phyloP scores from a whole-genome alignment of 495 filamentous ascomycete genomes.

The Lindgomyces ingoldianus region DNA sequence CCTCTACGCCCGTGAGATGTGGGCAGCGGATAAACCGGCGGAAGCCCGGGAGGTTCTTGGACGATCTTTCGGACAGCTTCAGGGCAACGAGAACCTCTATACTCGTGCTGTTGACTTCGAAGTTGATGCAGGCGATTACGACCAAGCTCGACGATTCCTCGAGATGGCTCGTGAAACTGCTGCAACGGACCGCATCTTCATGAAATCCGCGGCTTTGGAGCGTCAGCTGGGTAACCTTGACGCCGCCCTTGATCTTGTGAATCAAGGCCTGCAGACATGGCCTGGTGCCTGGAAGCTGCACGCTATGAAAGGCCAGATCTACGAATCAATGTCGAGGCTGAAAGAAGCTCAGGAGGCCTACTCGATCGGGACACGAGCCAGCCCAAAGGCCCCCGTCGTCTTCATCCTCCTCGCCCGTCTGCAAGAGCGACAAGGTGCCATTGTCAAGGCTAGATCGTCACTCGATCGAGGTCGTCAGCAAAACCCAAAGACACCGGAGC shows the following conservation, averaged over 20 bases:
- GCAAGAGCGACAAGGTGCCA: constrained; percentile 79
- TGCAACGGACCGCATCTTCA: constrained; percentile 93
- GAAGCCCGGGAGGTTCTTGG: constrained; percentile 81
- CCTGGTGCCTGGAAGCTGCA: constrained; percentile 85
- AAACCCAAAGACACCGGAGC: constrained; percentile 76
- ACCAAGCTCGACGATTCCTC: constrained; percentile 78
- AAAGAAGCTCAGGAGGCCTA: constrained; percentile 91
- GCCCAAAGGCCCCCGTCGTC: constrained; percentile 76
- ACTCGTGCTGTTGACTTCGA: constrained; percentile 93
- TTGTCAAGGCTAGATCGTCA: constrained; percentile 88
- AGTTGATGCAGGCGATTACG: constrained; percentile 76
- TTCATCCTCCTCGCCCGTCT: constrained; percentile 87
- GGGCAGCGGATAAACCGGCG: constrained; percentile 80
- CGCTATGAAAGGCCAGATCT: constrained; percentile 99
- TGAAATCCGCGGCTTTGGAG: constrained; percentile 91
- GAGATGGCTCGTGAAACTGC: constrained; percentile 79
- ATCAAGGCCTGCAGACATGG: constrained; percentile 83
- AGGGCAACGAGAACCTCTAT: constrained; percentile 96
- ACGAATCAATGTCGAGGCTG: constrained; percentile 73
- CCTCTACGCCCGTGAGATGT: constrained; percentile 91
- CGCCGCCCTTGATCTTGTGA: constrained; percentile 80
- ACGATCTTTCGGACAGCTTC: constrained; percentile 86
- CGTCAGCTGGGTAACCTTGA: constrained; percentile 76
- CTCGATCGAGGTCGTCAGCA: constrained; percentile 88
- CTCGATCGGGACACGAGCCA: constrained; percentile 82